These are phyloP conservation scores for Daedalea quercina DNA, from an alignment of 768 basidiomycete species.

Conservation along the genomic window DNA sequence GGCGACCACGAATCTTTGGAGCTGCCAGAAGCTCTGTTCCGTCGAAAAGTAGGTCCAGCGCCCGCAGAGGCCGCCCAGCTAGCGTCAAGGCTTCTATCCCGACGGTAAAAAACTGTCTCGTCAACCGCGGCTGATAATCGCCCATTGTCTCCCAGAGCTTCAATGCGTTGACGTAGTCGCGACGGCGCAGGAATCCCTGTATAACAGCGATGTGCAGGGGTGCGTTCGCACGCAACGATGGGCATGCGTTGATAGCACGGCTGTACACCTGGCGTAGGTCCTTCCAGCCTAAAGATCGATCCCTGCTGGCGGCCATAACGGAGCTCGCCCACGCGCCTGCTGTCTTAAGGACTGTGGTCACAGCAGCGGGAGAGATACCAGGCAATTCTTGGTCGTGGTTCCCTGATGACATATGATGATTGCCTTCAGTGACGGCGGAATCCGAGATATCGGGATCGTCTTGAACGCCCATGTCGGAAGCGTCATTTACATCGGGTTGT, in stretches of 20 bases:
- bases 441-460: too few relatives aligned
- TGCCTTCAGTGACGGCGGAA: too few relatives aligned
- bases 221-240: slow-evolving; percentile 32
- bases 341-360: neutral
- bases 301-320: neutral
- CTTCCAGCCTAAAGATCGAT: slow-evolving; percentile 18
- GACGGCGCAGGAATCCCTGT: slow-evolving; percentile 42
- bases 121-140: slow-evolving; percentile 30
- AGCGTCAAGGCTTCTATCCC: slow-evolving; percentile 46
- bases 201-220: slow-evolving; percentile 50
- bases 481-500: neutral
- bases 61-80: slow-evolving; percentile 36
- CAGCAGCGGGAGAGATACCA: neutral
- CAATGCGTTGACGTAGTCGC: slow-evolving; percentile 34
- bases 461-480: neutral
- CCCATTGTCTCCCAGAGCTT: slow-evolving; percentile 14
- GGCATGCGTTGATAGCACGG: slow-evolving; percentile 21
- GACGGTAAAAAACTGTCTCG: slow-evolving; percentile 35
- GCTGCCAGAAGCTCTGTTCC: slow-evolving; percentile 14
- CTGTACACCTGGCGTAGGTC: slow-evolving; percentile 33
- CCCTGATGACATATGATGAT: too few relatives aligned
- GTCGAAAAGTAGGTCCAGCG: slow-evolving; percentile 44
- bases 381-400: too few relatives aligned
- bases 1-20: slow-evolving; percentile 20
- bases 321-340: slow-evolving; percentile 1